Percentiles rank a stretch among this genome's conserved stretches.
Conservation (phyloP, 176 grass and related monocot species). For the Triticum turgidum region DNA sequence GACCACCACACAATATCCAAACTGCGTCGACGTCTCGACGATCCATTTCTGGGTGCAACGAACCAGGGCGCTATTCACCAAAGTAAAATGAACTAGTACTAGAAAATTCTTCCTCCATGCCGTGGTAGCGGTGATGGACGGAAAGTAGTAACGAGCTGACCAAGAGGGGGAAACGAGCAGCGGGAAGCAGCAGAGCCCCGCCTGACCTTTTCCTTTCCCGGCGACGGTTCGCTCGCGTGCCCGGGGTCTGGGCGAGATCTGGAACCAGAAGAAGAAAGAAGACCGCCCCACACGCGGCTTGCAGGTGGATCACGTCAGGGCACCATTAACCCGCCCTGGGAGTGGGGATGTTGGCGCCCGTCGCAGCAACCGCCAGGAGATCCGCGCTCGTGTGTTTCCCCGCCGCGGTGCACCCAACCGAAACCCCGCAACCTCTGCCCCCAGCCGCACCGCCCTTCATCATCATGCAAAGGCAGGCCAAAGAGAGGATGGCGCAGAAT, state of each 20-base stretch:
- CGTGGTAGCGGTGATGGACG: no score
- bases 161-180: background rate
- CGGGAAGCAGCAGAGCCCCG: background rate
- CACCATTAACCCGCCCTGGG: background rate
- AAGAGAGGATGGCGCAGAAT: background rate
- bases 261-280: background rate
- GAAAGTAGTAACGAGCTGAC: no score
- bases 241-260: slow-evolving; percentile 22
- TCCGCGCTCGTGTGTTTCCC: slow-evolving; percentile 47
- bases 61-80: no score
- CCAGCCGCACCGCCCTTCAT: background rate
- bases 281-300: background rate
- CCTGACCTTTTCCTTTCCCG: background rate
- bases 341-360: slow-evolving; percentile 6
- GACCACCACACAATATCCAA: background rate
- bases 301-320: background rate
- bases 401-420: slow-evolving; percentile 3
- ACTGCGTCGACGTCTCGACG: background rate
- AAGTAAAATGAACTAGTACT: no score
- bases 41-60: no score
- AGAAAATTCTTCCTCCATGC: no score
- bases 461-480: slow-evolving; percentile 4
- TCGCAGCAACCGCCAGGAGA: slow-evolving; percentile 26
- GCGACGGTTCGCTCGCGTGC: background rate
- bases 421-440: background rate